A percentile compares a stretch with the other conserved stretches of the same genome.
Conservation (phyloP, 75 land plant species). For the Pinus tabuliformis region DNA sequence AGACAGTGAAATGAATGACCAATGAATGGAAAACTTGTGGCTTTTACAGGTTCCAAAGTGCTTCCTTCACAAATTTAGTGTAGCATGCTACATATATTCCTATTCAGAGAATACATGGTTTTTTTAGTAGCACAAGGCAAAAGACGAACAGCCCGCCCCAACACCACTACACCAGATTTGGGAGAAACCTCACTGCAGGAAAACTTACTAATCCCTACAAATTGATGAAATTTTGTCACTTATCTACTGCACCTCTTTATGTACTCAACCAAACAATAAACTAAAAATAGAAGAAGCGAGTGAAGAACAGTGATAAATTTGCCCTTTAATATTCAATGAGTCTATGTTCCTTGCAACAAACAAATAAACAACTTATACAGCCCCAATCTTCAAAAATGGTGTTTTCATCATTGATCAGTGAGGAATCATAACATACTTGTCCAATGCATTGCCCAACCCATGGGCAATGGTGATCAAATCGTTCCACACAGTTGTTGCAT, state of each 20-base stretch:
- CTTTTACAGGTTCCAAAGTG: neutral
- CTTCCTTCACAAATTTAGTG: neutral
- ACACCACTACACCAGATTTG: neutral
- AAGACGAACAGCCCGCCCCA: neutral
- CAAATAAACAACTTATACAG: neutral
- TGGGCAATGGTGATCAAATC: constrained; percentile 92
- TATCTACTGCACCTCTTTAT: neutral
- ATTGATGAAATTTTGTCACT: neutral
- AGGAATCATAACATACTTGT: constrained; percentile 30
- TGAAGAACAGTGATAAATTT: neutral
- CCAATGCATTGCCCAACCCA: constrained; percentile 98
- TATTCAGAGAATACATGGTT: neutral
- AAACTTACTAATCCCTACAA: neutral
- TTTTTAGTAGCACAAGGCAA: neutral
- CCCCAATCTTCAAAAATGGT: neutral
- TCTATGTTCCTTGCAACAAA: constrained; percentile 3
- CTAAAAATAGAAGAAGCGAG: neutral
- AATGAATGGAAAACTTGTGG: neutral
- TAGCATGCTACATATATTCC: neutral
- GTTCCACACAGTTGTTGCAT: constrained; percentile 88
- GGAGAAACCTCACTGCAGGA: neutral
- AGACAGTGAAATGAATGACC: neutral
- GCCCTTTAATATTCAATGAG: neutral
- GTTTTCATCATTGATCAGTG: neutral
- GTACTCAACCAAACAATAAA: neutral